Base-by-base conservation (phyloP, 257 asterid genomes). In the Fraxinus americana region DNA sequence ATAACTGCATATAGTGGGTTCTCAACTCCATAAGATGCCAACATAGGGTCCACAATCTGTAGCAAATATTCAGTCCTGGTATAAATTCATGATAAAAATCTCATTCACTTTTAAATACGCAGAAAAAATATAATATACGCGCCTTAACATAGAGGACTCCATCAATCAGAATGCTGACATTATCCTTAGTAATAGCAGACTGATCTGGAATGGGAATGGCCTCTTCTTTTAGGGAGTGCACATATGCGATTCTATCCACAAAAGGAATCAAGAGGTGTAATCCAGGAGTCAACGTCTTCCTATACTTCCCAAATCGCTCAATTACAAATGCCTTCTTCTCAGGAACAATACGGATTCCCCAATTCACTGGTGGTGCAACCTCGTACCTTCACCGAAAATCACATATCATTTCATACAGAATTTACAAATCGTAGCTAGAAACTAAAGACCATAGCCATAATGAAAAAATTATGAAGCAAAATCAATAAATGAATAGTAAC, bases 11-110 rank as follows among this genome's bases (percentile, higher is more conserved):
- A 90, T 29, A 95, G 65, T 9, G 98, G 99, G 83, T 90, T 89
- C 82, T 90, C 94, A 80, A 95, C 99, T 38, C 99, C 98, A 84
- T 95, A 95, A 1, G 99, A 95, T 1, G 97, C 99, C 89, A 95
- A 78, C 84, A 86, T 87, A 57, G 99, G 97, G 77, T 93, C 97
- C 76, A 93, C 96, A 77, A 95, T 91, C 98, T 95, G 82, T 79
- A 79, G 29, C 16, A 63, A 27, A 63, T 12, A 63, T 10, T 63
- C 35, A 16, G 13, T 9, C 7, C 41, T 77, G 5, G 68, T 74
- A 74, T 17, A 77, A 35, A 38, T n/a, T 69, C 77, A 71, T 48
- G 38, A 5, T 41, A 80, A 74, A 14, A 38, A 71, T 54, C 52
- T 72, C 59, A 65, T 75, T 34, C 76, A 73, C 77, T 82, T 65